Percentiles rank a stretch among this genome's conserved stretches.
Conservation (phyloP, 2,329 filamentous ascomycete species). For the Pseudogymnoascus sp. region DNA sequence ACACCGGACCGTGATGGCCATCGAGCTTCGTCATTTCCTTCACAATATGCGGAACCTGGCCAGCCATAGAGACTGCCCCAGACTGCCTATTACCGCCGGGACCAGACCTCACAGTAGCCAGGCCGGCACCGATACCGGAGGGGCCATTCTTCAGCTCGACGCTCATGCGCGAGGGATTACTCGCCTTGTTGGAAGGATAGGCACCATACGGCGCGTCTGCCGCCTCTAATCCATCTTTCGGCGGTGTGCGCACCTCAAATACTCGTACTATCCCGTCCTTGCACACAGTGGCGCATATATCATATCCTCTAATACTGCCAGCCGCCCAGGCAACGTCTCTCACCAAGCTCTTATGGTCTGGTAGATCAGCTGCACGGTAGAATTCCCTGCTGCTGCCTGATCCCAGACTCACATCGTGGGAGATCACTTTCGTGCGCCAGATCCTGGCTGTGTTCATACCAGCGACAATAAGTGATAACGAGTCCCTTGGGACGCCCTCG, state of each 20-base stretch:
- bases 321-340: constrained; percentile 89
- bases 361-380: constrained; percentile 72
- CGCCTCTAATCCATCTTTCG: constrained; percentile 37
- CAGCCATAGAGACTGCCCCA: constrained; percentile 41
- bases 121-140: constrained; percentile 45
- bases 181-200: constrained; percentile 18
- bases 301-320: constrained; percentile 81
- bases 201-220: constrained; percentile 27
- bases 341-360: constrained; percentile 66
- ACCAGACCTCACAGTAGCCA: constrained; percentile 36
- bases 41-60: constrained; percentile 56
- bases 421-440: constrained; percentile 63
- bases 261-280: constrained; percentile 86
- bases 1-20: constrained; percentile 62
- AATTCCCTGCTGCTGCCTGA: constrained; percentile 63
- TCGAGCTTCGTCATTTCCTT: constrained; percentile 60
- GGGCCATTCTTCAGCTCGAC: constrained; percentile 28
- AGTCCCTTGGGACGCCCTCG: constrained; percentile 72
- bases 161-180: constrained; percentile 17
- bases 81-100: constrained; percentile 40
- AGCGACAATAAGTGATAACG: constrained; percentile 74
- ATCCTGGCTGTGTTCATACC: constrained; percentile 77
- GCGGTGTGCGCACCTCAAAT: constrained; percentile 66
- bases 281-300: constrained; percentile 83
- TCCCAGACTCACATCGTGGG: constrained; percentile 42